Base-by-base conservation (phyloP, 139 green algal species). In the Tetradesmus obliquus region DNA sequence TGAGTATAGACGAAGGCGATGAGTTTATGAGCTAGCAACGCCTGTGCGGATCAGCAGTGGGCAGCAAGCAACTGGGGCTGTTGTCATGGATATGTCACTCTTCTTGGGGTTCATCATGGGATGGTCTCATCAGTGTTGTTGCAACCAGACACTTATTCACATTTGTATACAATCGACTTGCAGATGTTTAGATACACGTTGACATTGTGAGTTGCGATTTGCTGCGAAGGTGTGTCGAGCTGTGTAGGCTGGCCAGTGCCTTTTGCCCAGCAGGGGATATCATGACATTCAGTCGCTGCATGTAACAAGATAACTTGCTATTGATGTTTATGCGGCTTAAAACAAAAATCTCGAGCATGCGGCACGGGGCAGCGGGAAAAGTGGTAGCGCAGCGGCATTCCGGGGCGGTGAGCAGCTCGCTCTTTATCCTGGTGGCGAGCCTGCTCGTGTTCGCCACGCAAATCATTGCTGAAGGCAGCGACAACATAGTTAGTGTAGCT, bases 1-100 rank as follows among this genome's bases (percentile, higher is more conserved):
- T 87, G 82, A 87, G 82, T 19, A 87, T 87, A 7, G 82, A 87
- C 54, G 82, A 55, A 15, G 51, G 20, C 8, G 45, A 86, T 86
- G 19, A 22, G 66, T 19, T 3, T 24, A 76, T 76, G 66, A 20
- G 66, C 5, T 76, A 76, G 66, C 0, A 3, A 24, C 0, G 3
- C 3, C 3, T 76, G 60, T 71, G 60, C 2, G 3, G 10, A 19
- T 71, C 7, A 76, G 15, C 66, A 24, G 66, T 3, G 15, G 5
- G 15, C 5, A 20, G 19, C 60, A 71, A 20, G 60, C 60, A 20
- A 22, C 8, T 71, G 32, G 32, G 32, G 32, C 32, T 45, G 32
- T 45, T 45, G 32, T 45, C 32, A 45, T 45, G 32, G 32, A 45
- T 45, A 0, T 45, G 32, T 45, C 32, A 45, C 32, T 45, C 32